Evolutionary conservation across 768 basidiomycete species (phyloP), one percentile per base, ranked within the genome.

Genomic region (Mycena sanguinolenta): DNA sequence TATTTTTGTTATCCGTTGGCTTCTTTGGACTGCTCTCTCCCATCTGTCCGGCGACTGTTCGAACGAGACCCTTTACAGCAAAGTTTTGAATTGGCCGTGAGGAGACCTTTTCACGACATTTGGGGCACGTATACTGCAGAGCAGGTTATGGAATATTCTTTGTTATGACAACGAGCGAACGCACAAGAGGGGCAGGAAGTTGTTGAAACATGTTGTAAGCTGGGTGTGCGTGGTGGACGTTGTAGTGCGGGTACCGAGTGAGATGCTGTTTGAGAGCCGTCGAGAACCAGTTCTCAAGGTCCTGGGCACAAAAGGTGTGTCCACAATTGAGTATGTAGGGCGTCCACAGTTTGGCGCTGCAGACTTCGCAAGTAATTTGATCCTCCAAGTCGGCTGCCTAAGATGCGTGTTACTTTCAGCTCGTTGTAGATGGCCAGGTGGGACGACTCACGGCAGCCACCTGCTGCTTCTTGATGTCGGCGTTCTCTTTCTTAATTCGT

Each of bases 51-150:
- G 69, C 69, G n/a, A 73, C 58, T 0, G 50, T 34, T 1, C 65
- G 55, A 57, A 67, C 69, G 28, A 73, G 54, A 8, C 30, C 32
- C 55, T 73, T 73, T 5, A 70, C 27, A 4, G 65, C 68, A 38
- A 73, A 73, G 38, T 73, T 73, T 28, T 73, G 68, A 9, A 70
- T 67, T 5, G 72, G 72, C 25, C 64, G 67, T 4, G 68, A 54
- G 61, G 39, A 34, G 23, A 73, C 66, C 14, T 30, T 53, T 3
- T 65, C 53, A 42, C 72, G 72, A 38, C 72, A 73, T 57, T 73
- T 73, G 23, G 72, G 72, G 58, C 72, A 73, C 12, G 71, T 28
- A 53, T 72, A 72, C 71, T 72, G 25, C 27, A 17, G 7, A 12
- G 19, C 25, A 27, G 25, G 54, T 55, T 10, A 27, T n/a, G 44